Percentiles rank a stretch among this genome's conserved stretches.
These are phyloP conservation scores for Suillus subalutaceus DNA, from an alignment of 768 basidiomycete species.

Conservation along the genomic window DNA sequence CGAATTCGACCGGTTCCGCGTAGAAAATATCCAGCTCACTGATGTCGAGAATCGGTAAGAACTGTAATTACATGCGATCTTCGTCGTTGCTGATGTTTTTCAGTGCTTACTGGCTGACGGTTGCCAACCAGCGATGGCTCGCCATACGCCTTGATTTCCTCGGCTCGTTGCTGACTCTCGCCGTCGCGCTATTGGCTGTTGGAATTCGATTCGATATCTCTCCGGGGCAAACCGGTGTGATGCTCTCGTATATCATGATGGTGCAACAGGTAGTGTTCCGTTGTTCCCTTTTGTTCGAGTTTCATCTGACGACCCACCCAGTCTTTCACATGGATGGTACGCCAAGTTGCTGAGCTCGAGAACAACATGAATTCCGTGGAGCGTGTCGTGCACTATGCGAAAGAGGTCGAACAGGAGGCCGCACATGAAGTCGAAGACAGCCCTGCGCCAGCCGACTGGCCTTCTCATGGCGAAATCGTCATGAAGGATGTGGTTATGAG, in stretches of 20 bases:
- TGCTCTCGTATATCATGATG: constrained; percentile 78
- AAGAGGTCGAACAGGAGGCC: constrained; percentile 81
- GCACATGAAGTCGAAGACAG: constrained; percentile 64
- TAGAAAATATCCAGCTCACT: constrained; percentile 73
- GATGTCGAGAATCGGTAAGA: constrained; percentile 80
- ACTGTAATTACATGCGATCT: constrained; percentile 22
- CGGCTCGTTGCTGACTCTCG: constrained; percentile 70
- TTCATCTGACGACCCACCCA: constrained; percentile 26
- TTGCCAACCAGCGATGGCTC: constrained; percentile 88
- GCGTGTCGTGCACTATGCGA: constrained; percentile 81
- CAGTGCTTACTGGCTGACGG: constrained; percentile 84
- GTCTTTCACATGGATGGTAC: constrained; percentile 75
- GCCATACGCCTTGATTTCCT: constrained; percentile 89
- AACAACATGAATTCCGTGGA: constrained; percentile 95
- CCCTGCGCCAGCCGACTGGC: constrained; percentile 72
- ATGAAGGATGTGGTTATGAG: constrained; percentile 76
- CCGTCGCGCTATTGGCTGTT: constrained; percentile 80
- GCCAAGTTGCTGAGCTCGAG: constrained; percentile 83
- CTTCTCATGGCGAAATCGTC: constrained; percentile 68
- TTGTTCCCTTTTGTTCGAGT: constrained; percentile 7
- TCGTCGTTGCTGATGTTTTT: constrained; percentile 3
- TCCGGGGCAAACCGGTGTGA: constrained; percentile 76
- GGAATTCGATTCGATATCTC: constrained; percentile 74
- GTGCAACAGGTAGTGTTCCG: constrained; percentile 65
- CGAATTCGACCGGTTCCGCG: constrained; percentile 72